Conservation (phyloP, 1,284 basidiomycete genomes). For the Austroboletus niveus region DNA sequence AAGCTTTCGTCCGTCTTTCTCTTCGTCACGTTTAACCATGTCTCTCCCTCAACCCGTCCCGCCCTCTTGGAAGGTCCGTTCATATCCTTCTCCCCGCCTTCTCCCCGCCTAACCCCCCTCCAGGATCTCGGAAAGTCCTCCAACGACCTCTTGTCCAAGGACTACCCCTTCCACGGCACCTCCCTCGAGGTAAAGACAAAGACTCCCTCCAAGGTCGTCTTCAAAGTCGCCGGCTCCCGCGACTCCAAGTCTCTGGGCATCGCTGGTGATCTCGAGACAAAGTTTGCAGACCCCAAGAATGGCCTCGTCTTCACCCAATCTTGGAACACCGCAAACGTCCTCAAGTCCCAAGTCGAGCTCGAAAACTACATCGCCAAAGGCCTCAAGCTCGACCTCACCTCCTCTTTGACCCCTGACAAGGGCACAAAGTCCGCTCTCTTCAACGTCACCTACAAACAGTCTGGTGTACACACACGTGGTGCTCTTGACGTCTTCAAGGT, state of each 20-base stretch:
- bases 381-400: slow-evolving; percentile 91
- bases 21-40: slow-evolving; percentile 44
- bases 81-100: neutral
- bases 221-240: slow-evolving; percentile 83
- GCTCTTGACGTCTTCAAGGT: slow-evolving; percentile 96
- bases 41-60: slow-evolving; percentile 87
- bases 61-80: slow-evolving; percentile 85
- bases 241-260: slow-evolving; percentile 75
- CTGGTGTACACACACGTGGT: slow-evolving; percentile 91
- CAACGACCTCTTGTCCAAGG: slow-evolving; percentile 91
- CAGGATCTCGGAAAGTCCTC: slow-evolving; percentile 97
- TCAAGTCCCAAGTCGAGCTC: slow-evolving; percentile 91
- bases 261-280: slow-evolving; percentile 87
- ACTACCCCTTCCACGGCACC: slow-evolving; percentile 85
- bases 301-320: slow-evolving; percentile 89
- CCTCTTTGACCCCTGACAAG: slow-evolving; percentile 85
- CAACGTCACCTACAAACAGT: slow-evolving; percentile 93
- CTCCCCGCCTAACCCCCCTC: neutral
- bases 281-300: slow-evolving; percentile 85
- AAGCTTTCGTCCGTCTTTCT: slow-evolving; percentile 4
- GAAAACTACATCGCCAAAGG: slow-evolving; percentile 98
- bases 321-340: slow-evolving; percentile 93
- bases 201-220: slow-evolving; percentile 85
- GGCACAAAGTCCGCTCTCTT: slow-evolving; percentile 80
- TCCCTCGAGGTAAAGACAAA: slow-evolving; percentile 93